Evolutionary conservation across 208 protist genomes (phyloP).

Genomic region (Crithidia bombi): DNA sequence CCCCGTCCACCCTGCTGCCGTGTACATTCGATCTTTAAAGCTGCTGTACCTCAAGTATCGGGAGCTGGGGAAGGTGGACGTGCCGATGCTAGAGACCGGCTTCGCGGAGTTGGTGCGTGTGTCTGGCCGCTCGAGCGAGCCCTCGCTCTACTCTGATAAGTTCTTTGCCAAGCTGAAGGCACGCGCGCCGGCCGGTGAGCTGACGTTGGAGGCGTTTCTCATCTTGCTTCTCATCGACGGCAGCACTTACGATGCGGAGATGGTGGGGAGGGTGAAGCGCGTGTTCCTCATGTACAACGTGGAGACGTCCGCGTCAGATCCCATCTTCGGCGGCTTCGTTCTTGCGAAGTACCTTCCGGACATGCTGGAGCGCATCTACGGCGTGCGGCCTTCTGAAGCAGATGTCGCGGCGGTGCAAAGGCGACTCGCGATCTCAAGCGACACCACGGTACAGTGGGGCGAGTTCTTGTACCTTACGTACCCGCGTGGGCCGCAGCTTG

Average conservation of each 20-base stretch:
- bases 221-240: conserved; percentile 63
- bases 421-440: conserved; percentile 46
- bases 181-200: conserved; percentile 34
- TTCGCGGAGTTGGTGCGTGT: conserved; percentile 51
- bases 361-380: conserved; percentile 53
- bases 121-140: conserved; percentile 23
- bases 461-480: conserved; percentile 83
- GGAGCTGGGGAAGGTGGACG: conserved; percentile 11
- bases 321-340: conserved; percentile 43
- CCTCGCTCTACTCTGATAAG: conserved; percentile 14
- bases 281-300: conserved; percentile 80
- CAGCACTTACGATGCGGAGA: conserved; percentile 45
- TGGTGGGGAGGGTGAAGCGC: conserved; percentile 39
- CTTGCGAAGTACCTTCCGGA: conserved; percentile 48
- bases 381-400: conserved; percentile 22
- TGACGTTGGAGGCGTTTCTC: conserved; percentile 70
- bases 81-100: conserved; percentile 18
- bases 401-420: conserved; percentile 40
- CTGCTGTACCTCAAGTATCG: conserved; percentile 50
- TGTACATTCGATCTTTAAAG: conserved; percentile 72
- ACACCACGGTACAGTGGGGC: conserved; percentile 75
- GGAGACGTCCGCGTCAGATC: conserved; percentile 27
- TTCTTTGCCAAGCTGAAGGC: conserved; percentile 50
- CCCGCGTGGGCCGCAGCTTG: conserved; percentile 29
- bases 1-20: conserved; percentile 58